Conservation (phyloP, 352 stramenopile species). For the Globisporangium takayamanum region DNA sequence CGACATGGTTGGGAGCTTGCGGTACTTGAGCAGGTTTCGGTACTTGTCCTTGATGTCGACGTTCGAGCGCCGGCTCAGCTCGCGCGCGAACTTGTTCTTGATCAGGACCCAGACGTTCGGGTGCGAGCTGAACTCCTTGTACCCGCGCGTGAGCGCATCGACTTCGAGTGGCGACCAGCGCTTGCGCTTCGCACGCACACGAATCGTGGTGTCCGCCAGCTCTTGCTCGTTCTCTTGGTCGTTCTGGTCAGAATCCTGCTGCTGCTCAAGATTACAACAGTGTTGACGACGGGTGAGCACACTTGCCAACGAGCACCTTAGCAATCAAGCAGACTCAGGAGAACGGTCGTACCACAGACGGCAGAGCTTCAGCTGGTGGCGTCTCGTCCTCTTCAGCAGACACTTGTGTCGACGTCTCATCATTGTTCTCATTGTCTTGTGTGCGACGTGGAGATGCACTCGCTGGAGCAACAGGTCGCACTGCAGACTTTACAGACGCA, state of each 20-base stretch:
- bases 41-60: constrained; percentile 85
- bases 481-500: background rate
- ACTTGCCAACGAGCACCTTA: background rate
- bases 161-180: constrained; percentile 55
- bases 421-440: background rate
- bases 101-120: constrained; percentile 64
- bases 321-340: background rate
- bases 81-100: constrained; percentile 43
- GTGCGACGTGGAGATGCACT: no score
- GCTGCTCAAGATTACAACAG: background rate
- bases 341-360: background rate
- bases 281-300: background rate
- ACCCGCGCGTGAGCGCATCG: constrained; percentile 47
- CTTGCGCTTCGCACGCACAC: constrained; percentile 19
- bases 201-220: background rate
- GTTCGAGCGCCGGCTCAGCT: constrained; percentile 49
- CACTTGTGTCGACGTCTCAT: background rate
- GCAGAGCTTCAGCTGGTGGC: background rate
- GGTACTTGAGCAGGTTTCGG: constrained; percentile 56
- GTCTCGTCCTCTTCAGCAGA: background rate
- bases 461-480: no score
- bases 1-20: constrained; percentile 16
- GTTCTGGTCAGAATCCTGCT: background rate
- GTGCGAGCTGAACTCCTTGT: constrained; percentile 39
- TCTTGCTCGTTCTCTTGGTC: constrained; percentile 2